Percentiles rank a stretch among this genome's conserved stretches.
Evolutionary conservation across 352 stramenopile genomes (phyloP).

Genomic region (Peronospora destructor): DNA sequence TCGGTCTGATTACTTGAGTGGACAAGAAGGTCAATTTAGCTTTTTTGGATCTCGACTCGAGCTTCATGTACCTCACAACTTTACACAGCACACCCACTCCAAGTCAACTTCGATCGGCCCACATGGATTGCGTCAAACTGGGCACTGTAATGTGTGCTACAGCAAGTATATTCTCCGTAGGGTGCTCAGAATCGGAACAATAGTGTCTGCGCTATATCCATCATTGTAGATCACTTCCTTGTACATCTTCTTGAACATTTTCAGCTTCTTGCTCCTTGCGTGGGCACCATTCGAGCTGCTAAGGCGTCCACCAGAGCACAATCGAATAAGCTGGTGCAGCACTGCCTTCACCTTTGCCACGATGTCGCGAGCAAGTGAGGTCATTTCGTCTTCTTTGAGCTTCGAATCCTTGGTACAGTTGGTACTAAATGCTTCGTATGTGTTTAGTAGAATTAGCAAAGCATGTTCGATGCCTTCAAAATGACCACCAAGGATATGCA

Average conservation of each 20-base stretch:
- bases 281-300: constrained; percentile 21
- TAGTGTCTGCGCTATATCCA: constrained; percentile 33
- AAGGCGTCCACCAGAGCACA: constrained; percentile 17
- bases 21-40: no score
- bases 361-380: constrained; percentile 35
- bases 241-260: constrained; percentile 83
- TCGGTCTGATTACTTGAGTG: no score
- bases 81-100: no score
- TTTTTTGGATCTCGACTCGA: no score
- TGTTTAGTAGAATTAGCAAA: constrained; percentile 68
- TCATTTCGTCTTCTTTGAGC: constrained; percentile 28
- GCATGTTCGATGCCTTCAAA: constrained; percentile 74
- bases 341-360: constrained; percentile 49
- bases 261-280: constrained; percentile 40
- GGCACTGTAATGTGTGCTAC: constrained; percentile 9
- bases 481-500: constrained; percentile 60
- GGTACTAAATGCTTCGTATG: constrained; percentile 56
- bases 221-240: constrained; percentile 78
- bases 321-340: constrained; percentile 58
- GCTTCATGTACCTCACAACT: no score
- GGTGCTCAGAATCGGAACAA: constrained; percentile 44
- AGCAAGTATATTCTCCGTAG: constrained; percentile 56
- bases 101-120: no score
- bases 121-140: no score
- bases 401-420: constrained; percentile 9